These are phyloP conservation scores for Paramyrothecium roridum DNA, from an alignment of 2,329 filamentous ascomycete species.

Conservation along the genomic window DNA sequence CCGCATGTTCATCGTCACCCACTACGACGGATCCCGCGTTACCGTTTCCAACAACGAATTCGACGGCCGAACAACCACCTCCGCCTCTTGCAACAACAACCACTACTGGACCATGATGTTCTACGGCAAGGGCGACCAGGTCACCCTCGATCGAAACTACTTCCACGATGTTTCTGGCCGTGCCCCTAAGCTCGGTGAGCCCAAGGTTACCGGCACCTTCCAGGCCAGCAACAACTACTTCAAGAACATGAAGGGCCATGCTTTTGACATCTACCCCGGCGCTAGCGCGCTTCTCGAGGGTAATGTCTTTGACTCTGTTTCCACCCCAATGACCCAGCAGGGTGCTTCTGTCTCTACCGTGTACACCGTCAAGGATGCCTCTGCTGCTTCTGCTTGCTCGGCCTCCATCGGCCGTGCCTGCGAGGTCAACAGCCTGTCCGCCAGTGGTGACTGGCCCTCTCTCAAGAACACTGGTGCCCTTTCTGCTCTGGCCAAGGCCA, in stretches of 20 bases:
- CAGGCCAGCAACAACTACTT: conserved; percentile 24
- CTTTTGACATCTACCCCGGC: conserved; percentile 45
- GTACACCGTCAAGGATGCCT: conserved; percentile 13
- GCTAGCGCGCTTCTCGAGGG: conserved; percentile 19
- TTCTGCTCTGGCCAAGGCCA: background rate
- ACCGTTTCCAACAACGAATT: conserved; percentile 37
- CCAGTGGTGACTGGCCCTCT: background rate
- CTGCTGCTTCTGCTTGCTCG: conserved; percentile 12
- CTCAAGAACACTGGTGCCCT: background rate
- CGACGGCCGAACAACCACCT: conserved; percentile 27
- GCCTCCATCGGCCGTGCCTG: conserved; percentile 13
- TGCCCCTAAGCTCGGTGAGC: conserved; percentile 25
- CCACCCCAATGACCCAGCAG: conserved; percentile 28
- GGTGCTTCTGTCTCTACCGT: conserved; percentile 13
- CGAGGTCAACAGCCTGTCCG: background rate
- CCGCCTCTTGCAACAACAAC: conserved; percentile 23
- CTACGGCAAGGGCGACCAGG: conserved; percentile 20
- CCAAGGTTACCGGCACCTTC: conserved; percentile 14
- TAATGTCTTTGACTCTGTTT: conserved; percentile 22
- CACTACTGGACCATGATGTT: conserved; percentile 31
- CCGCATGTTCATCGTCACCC: conserved; percentile 34
- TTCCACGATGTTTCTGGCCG: conserved; percentile 22
- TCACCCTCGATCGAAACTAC: conserved; percentile 21
- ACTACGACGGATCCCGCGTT: conserved; percentile 27
- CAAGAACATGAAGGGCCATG: conserved; percentile 34